Percentiles rank a stretch among this genome's conserved stretches.
Evolutionary conservation across 129 eudicot species (phyloP).

Genomic region (Flaveria robusta): DNA sequence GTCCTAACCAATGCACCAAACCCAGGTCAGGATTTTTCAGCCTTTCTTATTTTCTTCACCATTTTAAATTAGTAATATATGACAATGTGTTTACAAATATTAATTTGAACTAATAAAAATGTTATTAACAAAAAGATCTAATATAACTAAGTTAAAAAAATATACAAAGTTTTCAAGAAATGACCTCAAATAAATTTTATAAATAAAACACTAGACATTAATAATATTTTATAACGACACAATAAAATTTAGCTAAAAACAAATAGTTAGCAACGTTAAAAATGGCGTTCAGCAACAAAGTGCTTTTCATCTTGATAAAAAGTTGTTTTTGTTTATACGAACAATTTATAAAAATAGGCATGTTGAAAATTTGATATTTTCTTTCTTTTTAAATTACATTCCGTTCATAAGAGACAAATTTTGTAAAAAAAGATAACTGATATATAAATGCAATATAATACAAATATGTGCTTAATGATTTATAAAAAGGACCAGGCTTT

Average conservation of each 20-base stretch:
- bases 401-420: neutral
- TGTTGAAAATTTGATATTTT: neutral
- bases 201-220: neutral
- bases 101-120: neutral
- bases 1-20: neutral
- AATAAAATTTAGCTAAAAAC: neutral
- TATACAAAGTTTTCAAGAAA: neutral
- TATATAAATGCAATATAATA: neutral
- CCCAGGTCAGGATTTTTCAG: neutral
- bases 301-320: neutral
- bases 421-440: neutral
- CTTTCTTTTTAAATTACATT: neutral
- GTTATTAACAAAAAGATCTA: neutral
- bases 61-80: neutral
- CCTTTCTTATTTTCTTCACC: neutral
- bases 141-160: neutral
- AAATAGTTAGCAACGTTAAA: constrained; percentile 1
- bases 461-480: neutral
- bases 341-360: neutral
- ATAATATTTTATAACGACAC: neutral
- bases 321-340: neutral
- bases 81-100: neutral
- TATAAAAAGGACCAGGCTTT: neutral
- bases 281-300: neutral
- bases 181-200: neutral